Percentiles rank a stretch among this genome's conserved stretches.
Conservation (phyloP, 129 eudicot genomes). For the Rutidosis leptorrhynchoides region DNA sequence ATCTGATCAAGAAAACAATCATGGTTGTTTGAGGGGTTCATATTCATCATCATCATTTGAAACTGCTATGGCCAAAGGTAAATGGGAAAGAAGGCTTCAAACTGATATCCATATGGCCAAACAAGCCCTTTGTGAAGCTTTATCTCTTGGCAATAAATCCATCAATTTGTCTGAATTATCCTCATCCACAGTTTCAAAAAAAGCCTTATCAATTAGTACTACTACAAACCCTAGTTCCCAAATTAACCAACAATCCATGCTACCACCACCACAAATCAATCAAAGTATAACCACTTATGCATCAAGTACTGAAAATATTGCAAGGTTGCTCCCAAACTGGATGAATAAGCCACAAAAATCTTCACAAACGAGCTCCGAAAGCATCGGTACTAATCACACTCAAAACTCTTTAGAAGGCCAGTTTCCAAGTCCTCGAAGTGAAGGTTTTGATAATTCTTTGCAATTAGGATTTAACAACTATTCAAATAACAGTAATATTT, state of each 20-base stretch:
- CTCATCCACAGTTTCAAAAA: slow-evolving; percentile 16
- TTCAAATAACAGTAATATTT: slow-evolving; percentile 33
- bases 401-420: slow-evolving; percentile 20
- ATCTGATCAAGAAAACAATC: slow-evolving; percentile 25
- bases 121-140: slow-evolving; percentile 45
- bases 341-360: slow-evolving; percentile 25
- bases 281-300: slow-evolving; percentile 32
- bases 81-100: slow-evolving; percentile 48
- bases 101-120: slow-evolving; percentile 44
- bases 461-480: slow-evolving; percentile 27
- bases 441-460: slow-evolving; percentile 29
- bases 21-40: slow-evolving; percentile 18
- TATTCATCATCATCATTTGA: slow-evolving; percentile 28
- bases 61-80: slow-evolving; percentile 34
- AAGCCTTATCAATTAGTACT: neutral
- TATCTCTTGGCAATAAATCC: slow-evolving; percentile 35
- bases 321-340: slow-evolving; percentile 40
- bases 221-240: slow-evolving; percentile 29
- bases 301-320: slow-evolving; percentile 39
- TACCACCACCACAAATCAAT: slow-evolving; percentile 18
- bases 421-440: slow-evolving; percentile 32
- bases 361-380: slow-evolving; percentile 36
- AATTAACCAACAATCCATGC: slow-evolving; percentile 15
- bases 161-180: slow-evolving; percentile 25
- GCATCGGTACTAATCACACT: slow-evolving; percentile 27